Conservation (phyloP, 129 eudicot species). For the Solidago caesia region DNA sequence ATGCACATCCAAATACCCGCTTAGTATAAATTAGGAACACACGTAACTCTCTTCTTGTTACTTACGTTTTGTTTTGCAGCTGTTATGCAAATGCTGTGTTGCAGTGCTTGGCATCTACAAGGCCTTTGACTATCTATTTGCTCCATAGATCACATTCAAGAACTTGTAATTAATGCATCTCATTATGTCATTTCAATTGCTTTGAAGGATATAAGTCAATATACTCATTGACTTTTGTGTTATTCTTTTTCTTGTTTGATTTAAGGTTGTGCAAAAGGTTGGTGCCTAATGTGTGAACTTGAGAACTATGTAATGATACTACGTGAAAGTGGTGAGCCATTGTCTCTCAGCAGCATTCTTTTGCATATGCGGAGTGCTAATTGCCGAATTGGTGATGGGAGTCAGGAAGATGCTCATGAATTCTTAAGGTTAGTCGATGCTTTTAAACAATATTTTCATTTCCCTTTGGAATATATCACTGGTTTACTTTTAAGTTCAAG, state of each 20-base stretch:
- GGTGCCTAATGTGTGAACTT: slow-evolving; percentile 97
- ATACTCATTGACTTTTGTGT: not conserved
- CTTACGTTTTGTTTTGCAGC: slow-evolving; percentile 42
- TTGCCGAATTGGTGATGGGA: slow-evolving; percentile 81
- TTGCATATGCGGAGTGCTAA: slow-evolving; percentile 64
- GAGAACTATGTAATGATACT: slow-evolving; percentile 68
- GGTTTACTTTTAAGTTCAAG: not conserved
- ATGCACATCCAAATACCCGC: no score
- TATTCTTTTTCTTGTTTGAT: slow-evolving; percentile 7
- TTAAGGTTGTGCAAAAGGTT: slow-evolving; percentile 61
- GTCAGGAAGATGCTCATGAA: slow-evolving; percentile 98
- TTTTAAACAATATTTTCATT: not conserved
- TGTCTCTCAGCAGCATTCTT: slow-evolving; percentile 73
- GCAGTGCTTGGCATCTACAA: slow-evolving; percentile 90
- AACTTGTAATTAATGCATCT: slow-evolving; percentile 44
- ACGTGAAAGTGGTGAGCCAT: slow-evolving; percentile 66
- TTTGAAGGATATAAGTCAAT: not conserved
- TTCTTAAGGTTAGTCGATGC: slow-evolving; percentile 64
- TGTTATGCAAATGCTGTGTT: slow-evolving; percentile 96
- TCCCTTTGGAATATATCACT: slow-evolving; percentile 1
- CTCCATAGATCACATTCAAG: slow-evolving; percentile 83
- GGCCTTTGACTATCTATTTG: slow-evolving; percentile 76
- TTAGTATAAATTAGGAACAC: not conserved
- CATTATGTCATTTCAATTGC: not conserved
- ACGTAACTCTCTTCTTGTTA: not conserved